Base-by-base conservation (phyloP, 208 protist species). In the Acanthamoeba sp. region DNA sequence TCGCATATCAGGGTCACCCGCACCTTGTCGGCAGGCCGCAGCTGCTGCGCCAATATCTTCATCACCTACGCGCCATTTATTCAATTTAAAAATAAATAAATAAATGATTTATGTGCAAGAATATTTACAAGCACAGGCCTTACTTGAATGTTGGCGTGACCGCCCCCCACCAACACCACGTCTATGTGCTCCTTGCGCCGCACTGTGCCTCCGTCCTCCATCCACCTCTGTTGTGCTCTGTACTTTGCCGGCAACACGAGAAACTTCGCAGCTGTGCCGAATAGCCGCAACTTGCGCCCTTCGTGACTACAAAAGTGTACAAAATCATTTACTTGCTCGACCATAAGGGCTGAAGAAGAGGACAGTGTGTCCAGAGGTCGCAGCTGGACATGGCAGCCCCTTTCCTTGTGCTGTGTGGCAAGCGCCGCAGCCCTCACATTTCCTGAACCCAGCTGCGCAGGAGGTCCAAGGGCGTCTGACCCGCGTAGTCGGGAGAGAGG, bases 401-500 rank as follows among this genome's bases (percentile, higher is more conserved):
- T 3, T 52, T 9, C 0, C 14, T 20, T 9, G 45, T 50, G 45
- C 45, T n/a, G n/a, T n/a, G n/a, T n/a, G n/a, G n/a, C n/a, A n/a
- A n/a, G n/a, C n/a, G n/a, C n/a, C n/a, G n/a, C 45, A 16, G 52
- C 16, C 59, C 34, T 80, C 29, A 85, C 38, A 85, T 36, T 3
- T 85, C 76, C 29, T 85, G 32, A 4, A 22, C 27, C 76, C 76
- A 85, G 76, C 76, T 40, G 48, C 45, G 76, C 5, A 85, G 45
- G 27, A 85, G 76, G 76, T 50, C 38, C 27, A 85, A 12, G 27
- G 78, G n/a, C 0, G 78, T 87, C 9, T 87, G 29, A 10, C 78
- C 78, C 22, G 78, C 78, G 29, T 87, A 87, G 48, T 87, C 78
- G 14, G 78, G 78, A 0, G 78, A 87, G 22, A 59, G 78, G 78